Conservation (phyloP, 2,329 filamentous ascomycete genomes). For the Ascochyta viciae-villosae region DNA sequence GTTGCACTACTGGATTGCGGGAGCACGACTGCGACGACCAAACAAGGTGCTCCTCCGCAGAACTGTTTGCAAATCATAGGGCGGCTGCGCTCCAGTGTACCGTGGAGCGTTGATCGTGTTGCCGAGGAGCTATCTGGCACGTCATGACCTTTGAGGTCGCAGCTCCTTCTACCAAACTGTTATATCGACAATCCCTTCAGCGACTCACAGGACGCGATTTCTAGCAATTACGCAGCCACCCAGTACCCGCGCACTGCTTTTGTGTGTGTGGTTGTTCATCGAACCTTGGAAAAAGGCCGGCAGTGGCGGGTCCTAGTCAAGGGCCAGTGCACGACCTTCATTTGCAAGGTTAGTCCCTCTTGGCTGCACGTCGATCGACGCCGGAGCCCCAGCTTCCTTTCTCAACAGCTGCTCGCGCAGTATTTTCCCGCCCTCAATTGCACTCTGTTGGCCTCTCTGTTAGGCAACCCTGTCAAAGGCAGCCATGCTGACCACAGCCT, state of each 20-base stretch:
- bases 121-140: slow-evolving; percentile 7
- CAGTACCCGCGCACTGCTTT: slow-evolving; percentile 1
- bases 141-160: slow-evolving; percentile 14
- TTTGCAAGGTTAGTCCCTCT: slow-evolving; percentile 20
- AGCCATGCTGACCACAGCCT: slow-evolving; percentile 33
- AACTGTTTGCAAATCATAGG: slow-evolving; percentile 20
- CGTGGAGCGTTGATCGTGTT: slow-evolving; percentile 1
- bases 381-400: slow-evolving; percentile 26
- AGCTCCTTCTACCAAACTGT: background rate
- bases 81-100: slow-evolving; percentile 8
- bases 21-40: slow-evolving; percentile 17
- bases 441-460: slow-evolving; percentile 20
- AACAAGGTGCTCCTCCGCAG: slow-evolving; percentile 20
- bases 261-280: background rate
- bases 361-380: slow-evolving; percentile 22
- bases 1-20: slow-evolving; percentile 20
- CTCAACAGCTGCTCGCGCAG: slow-evolving; percentile 29
- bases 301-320: slow-evolving; percentile 15
- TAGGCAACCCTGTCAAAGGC: slow-evolving; percentile 17
- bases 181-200: background rate
- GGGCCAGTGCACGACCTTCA: slow-evolving; percentile 15
- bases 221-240: background rate
- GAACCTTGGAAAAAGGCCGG: slow-evolving; percentile 9
- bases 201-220: slow-evolving; percentile 2
- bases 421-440: slow-evolving; percentile 18